Evolutionary conservation across 2,329 filamentous ascomycete species (phyloP).

Genomic region (Lecanicillium sp.): DNA sequence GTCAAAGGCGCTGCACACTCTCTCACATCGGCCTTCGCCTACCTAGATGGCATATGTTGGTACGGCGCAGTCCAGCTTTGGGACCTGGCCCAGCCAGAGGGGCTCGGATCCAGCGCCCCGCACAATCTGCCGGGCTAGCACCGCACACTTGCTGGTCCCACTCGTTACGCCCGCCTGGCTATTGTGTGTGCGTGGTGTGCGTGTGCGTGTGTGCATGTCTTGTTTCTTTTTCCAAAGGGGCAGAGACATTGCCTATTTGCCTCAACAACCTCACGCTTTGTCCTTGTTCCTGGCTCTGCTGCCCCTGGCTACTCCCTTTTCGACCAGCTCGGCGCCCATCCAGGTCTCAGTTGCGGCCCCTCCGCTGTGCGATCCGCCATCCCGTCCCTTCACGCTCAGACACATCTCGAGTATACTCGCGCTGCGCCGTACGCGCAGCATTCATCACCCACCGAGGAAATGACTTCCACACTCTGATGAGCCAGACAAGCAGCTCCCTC

Average conservation of each 20-base stretch:
- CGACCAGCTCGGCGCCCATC: neutral
- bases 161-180: no score
- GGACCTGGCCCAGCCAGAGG: no score
- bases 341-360: neutral
- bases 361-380: neutral
- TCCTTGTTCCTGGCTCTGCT: neutral
- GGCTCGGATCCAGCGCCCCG: no score
- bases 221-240: constrained; percentile 4
- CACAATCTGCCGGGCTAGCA: no score
- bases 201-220: neutral
- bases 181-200: no score
- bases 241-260: neutral
- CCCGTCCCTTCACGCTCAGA: constrained; percentile 1
- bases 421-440: neutral
- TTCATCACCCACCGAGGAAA: no score
- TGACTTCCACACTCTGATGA: neutral
- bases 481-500: neutral
- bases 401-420: neutral
- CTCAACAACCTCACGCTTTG: neutral
- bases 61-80: no score
- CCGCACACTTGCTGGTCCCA: no score
- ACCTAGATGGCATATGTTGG: no score
- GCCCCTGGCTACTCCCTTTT: neutral
- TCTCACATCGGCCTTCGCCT: no score
- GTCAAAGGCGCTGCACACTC: no score